A percentile compares a stretch with the other conserved stretches of the same genome.
These are phyloP conservation scores for Aphanocladium album DNA, from an alignment of 2,329 filamentous ascomycete species.

Conservation along the genomic window DNA sequence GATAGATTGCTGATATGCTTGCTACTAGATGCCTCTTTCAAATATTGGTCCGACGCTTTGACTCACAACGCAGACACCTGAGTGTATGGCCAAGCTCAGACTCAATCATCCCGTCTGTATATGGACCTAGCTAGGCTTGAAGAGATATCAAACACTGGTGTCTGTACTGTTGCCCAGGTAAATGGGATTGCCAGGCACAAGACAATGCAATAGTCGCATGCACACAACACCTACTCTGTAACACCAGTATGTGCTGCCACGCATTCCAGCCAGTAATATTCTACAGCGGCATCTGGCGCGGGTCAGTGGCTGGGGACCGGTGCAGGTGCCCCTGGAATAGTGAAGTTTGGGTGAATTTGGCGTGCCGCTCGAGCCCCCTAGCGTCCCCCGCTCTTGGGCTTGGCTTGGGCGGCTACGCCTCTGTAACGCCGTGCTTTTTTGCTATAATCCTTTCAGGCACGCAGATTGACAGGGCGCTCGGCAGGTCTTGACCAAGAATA, in stretches of 20 bases:
- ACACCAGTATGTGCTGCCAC: not conserved
- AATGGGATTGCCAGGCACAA: conserved; percentile 1
- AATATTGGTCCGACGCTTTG: not conserved
- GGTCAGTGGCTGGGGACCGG: conserved; percentile 1
- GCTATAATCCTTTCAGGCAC: too few species aligned
- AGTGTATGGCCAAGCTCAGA: not conserved
- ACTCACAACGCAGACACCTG: not conserved
- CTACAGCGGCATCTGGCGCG: not conserved
- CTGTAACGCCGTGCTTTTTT: not conserved
- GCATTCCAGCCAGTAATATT: not conserved
- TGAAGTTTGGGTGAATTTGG: not conserved
- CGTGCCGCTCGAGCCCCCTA: conserved; percentile 9
- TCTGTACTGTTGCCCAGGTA: not conserved
- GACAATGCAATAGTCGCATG: not conserved
- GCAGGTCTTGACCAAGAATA: not conserved
- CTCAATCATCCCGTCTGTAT: not conserved
- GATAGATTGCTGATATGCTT: not conserved
- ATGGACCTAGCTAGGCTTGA: not conserved
- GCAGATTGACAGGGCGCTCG: not conserved
- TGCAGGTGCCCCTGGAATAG: conserved; percentile 2
- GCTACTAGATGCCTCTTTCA: not conserved
- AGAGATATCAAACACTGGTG: not conserved
- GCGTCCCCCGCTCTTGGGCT: conserved; percentile 10
- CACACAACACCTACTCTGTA: not conserved
- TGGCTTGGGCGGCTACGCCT: conserved; percentile 2